Base-by-base conservation (phyloP, 768 basidiomycete species). In the Dacryopinax primogenitus region DNA sequence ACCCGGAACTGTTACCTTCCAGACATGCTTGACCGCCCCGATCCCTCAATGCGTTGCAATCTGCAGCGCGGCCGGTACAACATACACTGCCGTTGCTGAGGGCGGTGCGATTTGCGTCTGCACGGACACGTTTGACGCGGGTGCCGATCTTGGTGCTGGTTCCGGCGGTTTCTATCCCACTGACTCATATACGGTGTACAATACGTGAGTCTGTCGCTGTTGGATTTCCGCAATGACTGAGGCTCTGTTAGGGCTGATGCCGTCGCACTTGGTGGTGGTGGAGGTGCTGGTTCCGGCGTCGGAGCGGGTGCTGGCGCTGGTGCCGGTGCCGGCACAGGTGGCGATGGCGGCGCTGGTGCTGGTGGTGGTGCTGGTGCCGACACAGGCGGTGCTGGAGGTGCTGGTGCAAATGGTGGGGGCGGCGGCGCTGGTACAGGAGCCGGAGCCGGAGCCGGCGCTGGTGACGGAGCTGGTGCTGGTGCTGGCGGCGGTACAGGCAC, bases 21-120 rank as follows among this genome's bases (percentile, higher is more conserved):
- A 58, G 26, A 58, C 51, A 13, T 58, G 51, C 51, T 32, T 58
- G 51, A 58, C 51, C 26, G 51, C 51, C 26, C 51, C 51, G 51
- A 18, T 58, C 51, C 13, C 51, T 4, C 51, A 58, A 18, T 58
- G 51, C 51, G 21, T 58, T 21, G 51, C 51, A 11, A 58, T 58
- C 26, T 58, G 51, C 51, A 58, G 32, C 18, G 51, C 51, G 4
- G 51, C 51, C 51, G 51, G 51, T 18, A 30, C 51, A 6, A 58
- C 51, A 3, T 58, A 58, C 51, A 58, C 51, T 7, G 51, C 51
- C 18, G 51, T 58, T 2, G 30, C 51, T 6, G 3, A 3, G 3
- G 51, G 51, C 4, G 51, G 51, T 32, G 51, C 51, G 21, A 6
- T 58, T 4, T 58, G 51, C 21, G 51, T 58, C 51, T 58, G 51